Evolutionary conservation across 805 yeast genomes (phyloP).

Genomic region (Myxozyma udenii): DNA sequence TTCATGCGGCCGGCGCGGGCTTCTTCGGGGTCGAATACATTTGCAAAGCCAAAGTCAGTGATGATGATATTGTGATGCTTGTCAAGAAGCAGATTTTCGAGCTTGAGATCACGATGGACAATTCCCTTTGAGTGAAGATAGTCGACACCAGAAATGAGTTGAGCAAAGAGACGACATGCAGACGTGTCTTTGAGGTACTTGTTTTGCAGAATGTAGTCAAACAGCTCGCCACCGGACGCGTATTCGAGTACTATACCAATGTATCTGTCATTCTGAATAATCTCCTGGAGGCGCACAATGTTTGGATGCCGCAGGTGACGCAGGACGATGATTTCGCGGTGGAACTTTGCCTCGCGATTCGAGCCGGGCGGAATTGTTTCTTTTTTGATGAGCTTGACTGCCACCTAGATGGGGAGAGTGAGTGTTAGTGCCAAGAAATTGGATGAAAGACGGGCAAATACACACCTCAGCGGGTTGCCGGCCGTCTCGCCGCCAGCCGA

Average conservation of each 20-base stretch:
- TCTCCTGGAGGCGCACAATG: conserved; percentile 87
- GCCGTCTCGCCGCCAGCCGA: conserved; percentile 91
- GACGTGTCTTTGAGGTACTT: conserved; percentile 80
- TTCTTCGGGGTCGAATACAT: conserved; percentile 52
- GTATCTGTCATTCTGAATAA: conserved; percentile 87
- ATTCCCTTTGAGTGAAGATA: conserved; percentile 80
- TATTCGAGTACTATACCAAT: conserved; percentile 95
- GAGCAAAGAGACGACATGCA: conserved; percentile 88
- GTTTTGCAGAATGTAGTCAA: conserved; percentile 84
- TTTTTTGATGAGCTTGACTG: conserved; percentile 85
- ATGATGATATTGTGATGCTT: conserved; percentile 82
- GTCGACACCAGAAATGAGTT: conserved; percentile 87
- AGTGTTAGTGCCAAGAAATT: background rate
- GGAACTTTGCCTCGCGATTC: conserved; percentile 82
- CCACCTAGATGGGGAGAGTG: conserved; percentile 51
- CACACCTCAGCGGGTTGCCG: conserved; percentile 44
- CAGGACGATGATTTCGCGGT: conserved; percentile 88
- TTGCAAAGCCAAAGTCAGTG: conserved; percentile 93
- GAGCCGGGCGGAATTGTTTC: conserved; percentile 84
- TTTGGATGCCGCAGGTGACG: conserved; percentile 84
- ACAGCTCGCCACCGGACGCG: conserved; percentile 96
- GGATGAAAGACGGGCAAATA: too few relatives aligned
- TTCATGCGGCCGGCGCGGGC: conserved; percentile 22
- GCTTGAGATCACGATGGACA: conserved; percentile 72
- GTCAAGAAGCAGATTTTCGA: conserved; percentile 73